A percentile compares a stretch with the other conserved stretches of the same genome.
Evolutionary conservation across 805 yeast species (phyloP).

Genomic region (Zygosaccharomyces gambellarensis): DNA sequence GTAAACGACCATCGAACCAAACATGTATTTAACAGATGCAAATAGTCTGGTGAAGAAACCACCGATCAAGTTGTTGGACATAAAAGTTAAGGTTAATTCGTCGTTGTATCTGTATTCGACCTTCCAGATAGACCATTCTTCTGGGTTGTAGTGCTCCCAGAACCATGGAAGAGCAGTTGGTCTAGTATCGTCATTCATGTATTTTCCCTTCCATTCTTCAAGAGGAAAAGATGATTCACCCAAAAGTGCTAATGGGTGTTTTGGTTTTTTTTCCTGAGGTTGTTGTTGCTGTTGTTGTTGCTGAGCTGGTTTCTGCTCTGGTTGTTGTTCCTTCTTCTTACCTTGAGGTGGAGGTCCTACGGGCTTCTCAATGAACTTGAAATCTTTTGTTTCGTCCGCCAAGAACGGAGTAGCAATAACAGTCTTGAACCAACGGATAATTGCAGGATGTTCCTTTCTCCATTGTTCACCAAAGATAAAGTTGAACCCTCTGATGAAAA

Average conservation of each 20-base stretch:
- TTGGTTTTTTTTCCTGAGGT: slow-evolving; percentile 63
- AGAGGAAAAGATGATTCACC: slow-evolving; percentile 60
- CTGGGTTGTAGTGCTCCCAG: slow-evolving; percentile 88
- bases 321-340: slow-evolving; percentile 42
- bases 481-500: slow-evolving; percentile 36
- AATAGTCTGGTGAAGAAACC: slow-evolving; percentile 93
- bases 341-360: slow-evolving; percentile 69
- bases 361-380: slow-evolving; percentile 60
- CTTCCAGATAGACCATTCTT: slow-evolving; percentile 91
- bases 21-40: slow-evolving; percentile 85
- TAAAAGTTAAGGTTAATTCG: slow-evolving; percentile 90
- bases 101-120: slow-evolving; percentile 95
- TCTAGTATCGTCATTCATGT: slow-evolving; percentile 96
- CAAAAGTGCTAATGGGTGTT: slow-evolving; percentile 84
- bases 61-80: slow-evolving; percentile 96
- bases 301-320: slow-evolving; percentile 39
- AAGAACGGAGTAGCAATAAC: slow-evolving; percentile 44
- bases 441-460: slow-evolving; percentile 58
- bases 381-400: slow-evolving; percentile 44
- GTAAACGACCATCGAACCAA: slow-evolving; percentile 86
- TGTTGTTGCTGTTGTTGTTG: slow-evolving; percentile 28
- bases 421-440: slow-evolving; percentile 71
- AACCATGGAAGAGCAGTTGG: slow-evolving; percentile 89
- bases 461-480: slow-evolving; percentile 57
- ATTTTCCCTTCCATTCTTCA: slow-evolving; percentile 90